Conservation (phyloP, 1,284 basidiomycete species). For the Pyrrhoderma noxium region DNA sequence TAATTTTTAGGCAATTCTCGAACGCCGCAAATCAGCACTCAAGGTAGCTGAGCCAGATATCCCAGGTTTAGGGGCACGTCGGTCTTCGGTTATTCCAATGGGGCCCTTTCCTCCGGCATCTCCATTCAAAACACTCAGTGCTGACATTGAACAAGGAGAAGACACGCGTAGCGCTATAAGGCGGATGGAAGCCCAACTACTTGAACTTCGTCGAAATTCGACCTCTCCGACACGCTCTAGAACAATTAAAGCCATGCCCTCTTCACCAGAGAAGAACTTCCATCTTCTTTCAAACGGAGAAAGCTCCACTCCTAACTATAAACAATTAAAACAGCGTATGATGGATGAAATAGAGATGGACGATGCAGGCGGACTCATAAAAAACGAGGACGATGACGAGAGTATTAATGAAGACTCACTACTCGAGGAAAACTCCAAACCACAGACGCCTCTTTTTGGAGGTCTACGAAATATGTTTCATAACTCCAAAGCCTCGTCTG, state of each 20-base stretch:
- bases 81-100: conserved; percentile 20
- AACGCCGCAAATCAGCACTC: conserved; percentile 49
- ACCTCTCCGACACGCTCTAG: conserved; percentile 8
- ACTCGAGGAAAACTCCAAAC: conserved; percentile 9
- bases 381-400: conserved; percentile 2
- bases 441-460: conserved; percentile 23
- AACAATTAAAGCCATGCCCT: background rate
- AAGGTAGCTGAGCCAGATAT: conserved; percentile 46
- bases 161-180: conserved; percentile 14
- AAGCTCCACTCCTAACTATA: background rate
- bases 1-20: conserved; percentile 44
- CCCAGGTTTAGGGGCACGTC: conserved; percentile 20
- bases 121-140: conserved; percentile 21
- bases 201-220: conserved; percentile 8
- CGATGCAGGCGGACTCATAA: conserved; percentile 7
- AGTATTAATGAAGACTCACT: conserved; percentile 4
- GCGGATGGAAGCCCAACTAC: conserved; percentile 14
- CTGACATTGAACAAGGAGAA: conserved; percentile 22
- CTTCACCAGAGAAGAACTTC: conserved; percentile 25
- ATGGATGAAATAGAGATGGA: conserved; percentile 13
- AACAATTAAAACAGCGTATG: background rate
- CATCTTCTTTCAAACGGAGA: conserved; percentile 26
- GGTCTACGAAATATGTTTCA: conserved; percentile 25
- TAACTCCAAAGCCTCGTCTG: conserved; percentile 14
- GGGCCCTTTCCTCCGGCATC: conserved; percentile 19